Evolutionary conservation across 495 filamentous ascomycete genomes (phyloP).

Genomic region (Neurospora tetrasperma): DNA sequence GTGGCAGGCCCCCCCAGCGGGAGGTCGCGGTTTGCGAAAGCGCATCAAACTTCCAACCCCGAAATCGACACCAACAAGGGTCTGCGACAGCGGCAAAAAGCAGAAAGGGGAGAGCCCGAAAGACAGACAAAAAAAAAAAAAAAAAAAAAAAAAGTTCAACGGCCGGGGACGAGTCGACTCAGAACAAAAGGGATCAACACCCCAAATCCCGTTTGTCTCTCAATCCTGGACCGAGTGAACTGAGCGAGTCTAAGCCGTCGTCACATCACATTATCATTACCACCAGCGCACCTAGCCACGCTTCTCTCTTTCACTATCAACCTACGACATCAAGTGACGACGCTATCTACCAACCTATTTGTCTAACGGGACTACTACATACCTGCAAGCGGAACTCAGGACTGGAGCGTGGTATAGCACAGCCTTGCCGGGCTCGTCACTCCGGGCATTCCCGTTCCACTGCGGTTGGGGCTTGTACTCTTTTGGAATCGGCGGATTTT

Average conservation of each 20-base stretch:
- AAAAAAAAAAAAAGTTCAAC: not conserved
- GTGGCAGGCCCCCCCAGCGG: not conserved
- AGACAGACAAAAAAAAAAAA: no score
- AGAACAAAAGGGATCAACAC: not conserved
- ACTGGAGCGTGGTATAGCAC: not conserved
- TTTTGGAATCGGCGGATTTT: not conserved
- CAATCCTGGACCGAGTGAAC: not conserved
- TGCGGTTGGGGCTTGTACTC: not conserved
- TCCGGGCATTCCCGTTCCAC: not conserved
- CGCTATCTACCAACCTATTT: not conserved
- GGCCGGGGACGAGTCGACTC: not conserved
- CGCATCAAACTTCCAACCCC: not conserved
- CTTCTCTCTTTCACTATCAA: not conserved
- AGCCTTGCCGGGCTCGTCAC: not conserved
- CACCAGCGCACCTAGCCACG: not conserved
- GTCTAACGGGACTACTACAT: not conserved
- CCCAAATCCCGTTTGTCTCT: not conserved
- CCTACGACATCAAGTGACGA: not conserved
- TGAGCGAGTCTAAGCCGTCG: not conserved
- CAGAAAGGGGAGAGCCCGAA: not conserved
- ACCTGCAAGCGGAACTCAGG: not conserved
- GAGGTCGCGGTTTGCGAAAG: not conserved
- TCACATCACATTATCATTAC: not conserved
- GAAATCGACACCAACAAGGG: not conserved
- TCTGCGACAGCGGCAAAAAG: not conserved